phyloP scores from a whole-genome alignment of 2,329 filamentous ascomycete species.

The Venturia nashicola region DNA sequence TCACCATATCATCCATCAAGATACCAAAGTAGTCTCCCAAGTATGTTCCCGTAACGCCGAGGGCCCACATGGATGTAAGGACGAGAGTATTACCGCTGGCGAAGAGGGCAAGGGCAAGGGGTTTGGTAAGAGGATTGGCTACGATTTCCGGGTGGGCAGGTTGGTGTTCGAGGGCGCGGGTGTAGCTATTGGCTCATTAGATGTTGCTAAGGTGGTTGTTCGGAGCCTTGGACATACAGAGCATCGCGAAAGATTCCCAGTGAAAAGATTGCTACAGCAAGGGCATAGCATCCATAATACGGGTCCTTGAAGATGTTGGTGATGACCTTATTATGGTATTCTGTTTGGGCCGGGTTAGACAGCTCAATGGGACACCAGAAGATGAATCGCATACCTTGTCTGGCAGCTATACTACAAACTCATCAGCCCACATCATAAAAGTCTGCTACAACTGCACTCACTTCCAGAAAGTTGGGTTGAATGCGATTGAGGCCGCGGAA shows the following conservation, averaged over 20 bases:
- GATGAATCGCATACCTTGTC: slow-evolving; percentile 50
- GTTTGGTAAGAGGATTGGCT: slow-evolving; percentile 44
- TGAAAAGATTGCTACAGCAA: slow-evolving; percentile 81
- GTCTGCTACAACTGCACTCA: slow-evolving; percentile 39
- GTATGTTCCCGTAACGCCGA: slow-evolving; percentile 92
- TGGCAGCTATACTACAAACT: slow-evolving; percentile 58
- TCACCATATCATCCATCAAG: slow-evolving; percentile 89
- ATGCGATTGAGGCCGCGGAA: slow-evolving; percentile 68
- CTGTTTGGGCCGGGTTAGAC: slow-evolving; percentile 32
- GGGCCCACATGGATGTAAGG: slow-evolving; percentile 75
- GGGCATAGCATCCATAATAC: slow-evolving; percentile 73
- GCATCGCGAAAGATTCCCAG: slow-evolving; percentile 77
- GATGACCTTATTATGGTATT: slow-evolving; percentile 83
- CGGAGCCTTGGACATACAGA: slow-evolving; percentile 23
- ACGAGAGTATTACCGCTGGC: slow-evolving; percentile 72
- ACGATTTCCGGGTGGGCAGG: slow-evolving; percentile 62
- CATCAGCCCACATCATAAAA: slow-evolving; percentile 12
- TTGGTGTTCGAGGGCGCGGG: slow-evolving; percentile 63
- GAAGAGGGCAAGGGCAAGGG: slow-evolving; percentile 60
- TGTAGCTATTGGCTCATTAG: slow-evolving; percentile 53
- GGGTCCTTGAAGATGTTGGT: slow-evolving; percentile 76
- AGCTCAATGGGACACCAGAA: not conserved
- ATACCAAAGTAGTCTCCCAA: slow-evolving; percentile 98
- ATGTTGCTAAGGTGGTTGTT: not conserved
- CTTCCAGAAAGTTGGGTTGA: slow-evolving; percentile 99